Conservation (phyloP, 2,329 filamentous ascomycete species). For the Pseudogymnoascus sp. region DNA sequence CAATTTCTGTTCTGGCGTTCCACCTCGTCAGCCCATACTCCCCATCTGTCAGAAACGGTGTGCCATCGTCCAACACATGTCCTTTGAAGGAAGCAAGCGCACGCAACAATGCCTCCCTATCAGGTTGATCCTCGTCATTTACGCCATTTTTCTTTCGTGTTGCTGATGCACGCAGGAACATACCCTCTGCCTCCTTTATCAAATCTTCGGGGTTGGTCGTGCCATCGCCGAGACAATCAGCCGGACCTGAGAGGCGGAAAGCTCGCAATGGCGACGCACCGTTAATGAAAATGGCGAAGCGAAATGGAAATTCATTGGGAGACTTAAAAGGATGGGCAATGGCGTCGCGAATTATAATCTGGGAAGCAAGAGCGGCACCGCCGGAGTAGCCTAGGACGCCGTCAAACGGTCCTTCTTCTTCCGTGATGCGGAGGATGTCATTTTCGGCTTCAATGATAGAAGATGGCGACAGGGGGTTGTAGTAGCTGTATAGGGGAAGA, state of each 20-base stretch:
- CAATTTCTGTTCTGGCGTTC: conserved; percentile 3
- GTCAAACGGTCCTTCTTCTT: conserved; percentile 34
- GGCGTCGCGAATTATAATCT: conserved; percentile 10
- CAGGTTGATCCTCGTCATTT: too few relatives aligned
- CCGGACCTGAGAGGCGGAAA: too few relatives aligned
- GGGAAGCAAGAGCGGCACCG: conserved; percentile 46
- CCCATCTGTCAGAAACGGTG: conserved; percentile 11
- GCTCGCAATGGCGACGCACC: conserved; percentile 1
- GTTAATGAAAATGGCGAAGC: conserved; percentile 13
- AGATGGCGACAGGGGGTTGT: conserved; percentile 6
- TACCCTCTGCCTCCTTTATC: too few relatives aligned
- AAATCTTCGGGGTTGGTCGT: too few relatives aligned
- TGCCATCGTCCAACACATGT: conserved; percentile 1
- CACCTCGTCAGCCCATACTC: conserved; percentile 10
- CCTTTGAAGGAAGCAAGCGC: too few relatives aligned
- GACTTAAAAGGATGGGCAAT: conserved; percentile 8
- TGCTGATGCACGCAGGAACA: too few relatives aligned
- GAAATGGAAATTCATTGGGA: conserved; percentile 11
- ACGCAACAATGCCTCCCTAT: too few relatives aligned
- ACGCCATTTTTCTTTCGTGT: too few relatives aligned
- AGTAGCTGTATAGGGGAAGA: conserved; percentile 8
- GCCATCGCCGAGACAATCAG: too few relatives aligned
- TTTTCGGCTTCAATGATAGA: conserved; percentile 6
- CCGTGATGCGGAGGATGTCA: not conserved
- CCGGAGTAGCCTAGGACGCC: conserved; percentile 55